These are phyloP conservation scores for Stromatinia cepivora DNA, from an alignment of 2,329 filamentous ascomycete species.

Conservation along the genomic window DNA sequence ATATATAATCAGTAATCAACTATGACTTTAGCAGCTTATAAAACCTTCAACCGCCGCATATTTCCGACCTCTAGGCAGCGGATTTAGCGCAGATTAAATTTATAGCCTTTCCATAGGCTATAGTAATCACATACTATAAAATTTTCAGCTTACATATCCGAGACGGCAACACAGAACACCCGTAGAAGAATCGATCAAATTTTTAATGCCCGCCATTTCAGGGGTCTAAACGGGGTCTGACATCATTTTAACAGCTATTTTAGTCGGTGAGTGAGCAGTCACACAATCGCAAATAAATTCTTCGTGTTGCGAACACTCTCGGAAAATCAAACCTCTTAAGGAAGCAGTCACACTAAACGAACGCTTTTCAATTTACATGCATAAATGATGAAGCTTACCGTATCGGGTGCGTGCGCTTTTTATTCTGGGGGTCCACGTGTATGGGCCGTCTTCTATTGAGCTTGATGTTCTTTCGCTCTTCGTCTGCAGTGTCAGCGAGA, in stretches of 20 bases:
- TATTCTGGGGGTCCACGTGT: conserved; percentile 7
- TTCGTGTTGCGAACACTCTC: neutral
- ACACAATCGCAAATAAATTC: neutral
- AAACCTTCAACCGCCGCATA: conserved; percentile 1
- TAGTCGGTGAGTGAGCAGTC: conserved; percentile 18
- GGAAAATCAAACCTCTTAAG: neutral
- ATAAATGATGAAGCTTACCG: conserved; percentile 8
- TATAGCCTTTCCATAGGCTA: conserved; percentile 23
- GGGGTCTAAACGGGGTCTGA: neutral
- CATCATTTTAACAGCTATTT: conserved; percentile 14
- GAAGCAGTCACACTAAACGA: neutral
- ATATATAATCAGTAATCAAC: conserved; percentile 24
- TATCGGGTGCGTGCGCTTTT: conserved; percentile 9
- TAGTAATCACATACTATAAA: neutral
- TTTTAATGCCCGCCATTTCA: conserved; percentile 21
- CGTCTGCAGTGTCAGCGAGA: conserved; percentile 18
- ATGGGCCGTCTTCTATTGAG: neutral
- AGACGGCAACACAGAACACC: conserved; percentile 10
- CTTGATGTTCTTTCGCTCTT: neutral
- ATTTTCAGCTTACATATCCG: conserved; percentile 23
- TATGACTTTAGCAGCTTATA: conserved; percentile 5
- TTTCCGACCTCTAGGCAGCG: conserved; percentile 8
- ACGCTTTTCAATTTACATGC: conserved; percentile 14
- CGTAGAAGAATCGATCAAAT: conserved; percentile 10
- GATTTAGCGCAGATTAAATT: conserved; percentile 5